phyloP scores from a whole-genome alignment of 768 basidiomycete genomes.

The Dentipellis sp. region DNA sequence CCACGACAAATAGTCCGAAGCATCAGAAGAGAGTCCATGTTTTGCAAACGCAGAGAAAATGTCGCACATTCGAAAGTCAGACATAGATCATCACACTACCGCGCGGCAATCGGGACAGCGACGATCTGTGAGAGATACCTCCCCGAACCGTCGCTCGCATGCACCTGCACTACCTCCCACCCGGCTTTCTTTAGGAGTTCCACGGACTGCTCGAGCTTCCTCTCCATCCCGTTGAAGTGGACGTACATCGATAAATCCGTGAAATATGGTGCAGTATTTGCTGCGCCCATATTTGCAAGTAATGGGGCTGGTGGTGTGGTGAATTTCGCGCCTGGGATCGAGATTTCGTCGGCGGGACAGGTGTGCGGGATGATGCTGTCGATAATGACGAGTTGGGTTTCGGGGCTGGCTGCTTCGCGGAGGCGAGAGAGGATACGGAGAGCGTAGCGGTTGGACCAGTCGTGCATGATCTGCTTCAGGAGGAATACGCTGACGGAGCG shows the following conservation, averaged over 20 bases:
- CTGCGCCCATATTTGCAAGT: constrained; percentile 6
- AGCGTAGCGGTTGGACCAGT: constrained; percentile 13
- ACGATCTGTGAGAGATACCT: too few relatives aligned
- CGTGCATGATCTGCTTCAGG: constrained; percentile 9
- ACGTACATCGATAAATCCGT: constrained; percentile 20
- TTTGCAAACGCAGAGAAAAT: too few relatives aligned
- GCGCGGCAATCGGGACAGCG: too few relatives aligned
- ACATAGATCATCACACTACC: too few relatives aligned
- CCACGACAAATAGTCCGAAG: too few relatives aligned
- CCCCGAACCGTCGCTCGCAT: too few relatives aligned
- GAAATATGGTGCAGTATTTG: not conserved
- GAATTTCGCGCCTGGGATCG: not conserved
- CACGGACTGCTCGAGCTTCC: constrained; percentile 20
- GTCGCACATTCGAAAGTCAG: too few relatives aligned
- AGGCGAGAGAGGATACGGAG: constrained; percentile 14
- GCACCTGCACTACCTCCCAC: constrained; percentile 16
- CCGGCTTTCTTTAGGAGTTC: constrained; percentile 18
- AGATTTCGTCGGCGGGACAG: not conserved
- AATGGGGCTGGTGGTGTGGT: constrained; percentile 3
- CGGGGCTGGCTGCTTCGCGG: constrained; percentile 12
- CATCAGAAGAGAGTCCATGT: too few relatives aligned
- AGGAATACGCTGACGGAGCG: constrained; percentile 17
- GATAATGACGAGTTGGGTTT: constrained; percentile 16
- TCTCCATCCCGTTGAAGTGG: constrained; percentile 21
- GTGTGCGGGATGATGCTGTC: constrained; percentile 15